phyloP scores from a whole-genome alignment of 352 stramenopile genomes.

The Phytophthora foliorum region DNA sequence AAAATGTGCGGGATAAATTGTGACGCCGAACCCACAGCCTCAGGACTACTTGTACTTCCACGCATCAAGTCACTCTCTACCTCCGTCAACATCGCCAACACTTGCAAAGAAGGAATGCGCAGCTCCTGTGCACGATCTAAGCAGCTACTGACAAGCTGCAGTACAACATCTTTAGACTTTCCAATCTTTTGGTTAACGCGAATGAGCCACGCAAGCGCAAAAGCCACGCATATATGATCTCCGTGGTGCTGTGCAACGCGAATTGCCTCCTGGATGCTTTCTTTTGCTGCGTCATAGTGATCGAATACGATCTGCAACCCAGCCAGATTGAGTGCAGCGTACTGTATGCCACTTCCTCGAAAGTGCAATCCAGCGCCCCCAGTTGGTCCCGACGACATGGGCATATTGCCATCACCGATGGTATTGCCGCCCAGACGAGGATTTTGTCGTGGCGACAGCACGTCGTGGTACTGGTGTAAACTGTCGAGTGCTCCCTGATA shows the following conservation, averaged over 20 bases:
- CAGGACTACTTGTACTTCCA: slow-evolving; percentile 24
- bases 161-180: slow-evolving; percentile 59
- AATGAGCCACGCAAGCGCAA: slow-evolving; percentile 92
- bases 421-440: slow-evolving; percentile 8
- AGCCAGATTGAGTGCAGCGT: slow-evolving; percentile 91
- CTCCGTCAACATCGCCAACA: slow-evolving; percentile 55
- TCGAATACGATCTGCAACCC: slow-evolving; percentile 90
- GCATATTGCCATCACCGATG: slow-evolving; percentile 21
- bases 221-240: slow-evolving; percentile 93
- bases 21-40: slow-evolving; percentile 11
- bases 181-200: slow-evolving; percentile 72
- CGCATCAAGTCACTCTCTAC: slow-evolving; percentile 61
- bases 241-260: slow-evolving; percentile 93
- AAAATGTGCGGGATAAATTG: slow-evolving; percentile 48
- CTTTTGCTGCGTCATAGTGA: slow-evolving; percentile 73
- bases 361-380: slow-evolving; percentile 47
- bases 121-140: slow-evolving; percentile 74
- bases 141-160: slow-evolving; percentile 58
- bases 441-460: slow-evolving; percentile 71
- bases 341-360: slow-evolving; percentile 84
- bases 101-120: slow-evolving; percentile 57
- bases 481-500: slow-evolving; percentile 89
- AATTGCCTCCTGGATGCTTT: slow-evolving; percentile 94
- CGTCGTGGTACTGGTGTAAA: slow-evolving; percentile 96
- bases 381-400: slow-evolving; percentile 6